These are phyloP conservation scores for Lactifluus echinatus DNA, from an alignment of 768 basidiomycete species.

Conservation along the genomic window DNA sequence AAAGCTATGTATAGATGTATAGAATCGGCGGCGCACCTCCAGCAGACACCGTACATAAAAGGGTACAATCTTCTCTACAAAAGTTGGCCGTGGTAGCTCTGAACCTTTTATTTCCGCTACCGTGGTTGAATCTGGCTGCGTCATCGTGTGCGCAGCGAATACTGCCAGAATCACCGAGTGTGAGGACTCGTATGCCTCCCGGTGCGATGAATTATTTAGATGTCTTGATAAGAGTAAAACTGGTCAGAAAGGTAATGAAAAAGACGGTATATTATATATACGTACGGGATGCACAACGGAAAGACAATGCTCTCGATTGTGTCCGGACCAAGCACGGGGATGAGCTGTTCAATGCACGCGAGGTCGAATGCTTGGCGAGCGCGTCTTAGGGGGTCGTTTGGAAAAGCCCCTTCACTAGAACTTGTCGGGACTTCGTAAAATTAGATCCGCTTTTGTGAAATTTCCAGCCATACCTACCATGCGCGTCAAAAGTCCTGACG, in stretches of 20 bases:
- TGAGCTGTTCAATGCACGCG: conserved; percentile 70
- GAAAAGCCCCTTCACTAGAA: neutral
- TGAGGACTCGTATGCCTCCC: conserved; percentile 79
- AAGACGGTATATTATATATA: conserved; percentile 7
- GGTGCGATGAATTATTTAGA: conserved; percentile 46
- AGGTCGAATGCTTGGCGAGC: conserved; percentile 47
- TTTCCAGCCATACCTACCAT: neutral
- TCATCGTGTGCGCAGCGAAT: conserved; percentile 51
- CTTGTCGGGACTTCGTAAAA: neutral
- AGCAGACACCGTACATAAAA: conserved; percentile 68
- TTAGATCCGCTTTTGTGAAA: neutral
- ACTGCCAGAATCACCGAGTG: conserved; percentile 77
- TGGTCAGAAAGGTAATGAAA: conserved; percentile 6
- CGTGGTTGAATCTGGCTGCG: conserved; percentile 8
- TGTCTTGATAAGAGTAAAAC: conserved; percentile 35
- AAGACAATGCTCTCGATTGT: conserved; percentile 50
- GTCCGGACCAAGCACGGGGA: conserved; percentile 47
- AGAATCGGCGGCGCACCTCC: conserved; percentile 50
- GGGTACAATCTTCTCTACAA: conserved; percentile 54
- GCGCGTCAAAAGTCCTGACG: conserved; percentile 28
- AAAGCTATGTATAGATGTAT: neutral
- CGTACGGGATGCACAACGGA: conserved; percentile 59
- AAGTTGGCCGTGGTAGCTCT: conserved; percentile 21
- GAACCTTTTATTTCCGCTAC: conserved; percentile 1
- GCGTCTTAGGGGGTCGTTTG: neutral